These are phyloP conservation scores for Heritiera fomes DNA, from an alignment of 345 rosid species.

Conservation along the genomic window DNA sequence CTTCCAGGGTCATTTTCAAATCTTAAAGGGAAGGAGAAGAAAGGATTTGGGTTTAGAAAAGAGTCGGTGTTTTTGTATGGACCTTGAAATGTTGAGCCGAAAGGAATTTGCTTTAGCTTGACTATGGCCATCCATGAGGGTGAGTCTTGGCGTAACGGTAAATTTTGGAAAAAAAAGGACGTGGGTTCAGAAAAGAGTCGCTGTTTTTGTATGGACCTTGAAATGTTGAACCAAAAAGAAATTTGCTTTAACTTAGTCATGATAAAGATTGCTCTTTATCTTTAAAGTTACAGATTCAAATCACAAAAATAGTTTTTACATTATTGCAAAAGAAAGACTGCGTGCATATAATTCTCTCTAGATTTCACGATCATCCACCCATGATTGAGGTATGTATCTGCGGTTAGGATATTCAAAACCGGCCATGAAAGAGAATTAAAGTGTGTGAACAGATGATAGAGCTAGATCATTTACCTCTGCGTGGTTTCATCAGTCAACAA, in stretches of 20 bases:
- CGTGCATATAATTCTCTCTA: too few relatives aligned
- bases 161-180: neutral
- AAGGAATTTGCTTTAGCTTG: constrained; percentile 49
- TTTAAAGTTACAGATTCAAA: too few relatives aligned
- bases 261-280: too few relatives aligned
- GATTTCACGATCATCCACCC: constrained; percentile 11
- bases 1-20: constrained; percentile 31
- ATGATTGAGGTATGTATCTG: constrained; percentile 14
- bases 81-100: constrained; percentile 13
- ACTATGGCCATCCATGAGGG: neutral
- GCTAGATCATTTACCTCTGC: neutral
- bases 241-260: constrained; percentile 43
- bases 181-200: constrained; percentile 17
- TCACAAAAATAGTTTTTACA: too few relatives aligned
- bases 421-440: constrained; percentile 24
- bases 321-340: too few relatives aligned
- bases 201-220: constrained; percentile 22
- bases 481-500: constrained; percentile 22
- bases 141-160: too few relatives aligned
- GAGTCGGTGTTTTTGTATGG: constrained; percentile 21
- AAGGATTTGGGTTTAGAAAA: constrained; percentile 10
- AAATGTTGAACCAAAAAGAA: constrained; percentile 25
- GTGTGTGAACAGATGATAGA: constrained; percentile 13
- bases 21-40: constrained; percentile 17
- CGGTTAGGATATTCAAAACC: constrained; percentile 40